A percentile compares a stretch with the other conserved stretches of the same genome.
These are phyloP conservation scores for Candida loeiensis DNA, from an alignment of 805 yeast species.

Conservation along the genomic window DNA sequence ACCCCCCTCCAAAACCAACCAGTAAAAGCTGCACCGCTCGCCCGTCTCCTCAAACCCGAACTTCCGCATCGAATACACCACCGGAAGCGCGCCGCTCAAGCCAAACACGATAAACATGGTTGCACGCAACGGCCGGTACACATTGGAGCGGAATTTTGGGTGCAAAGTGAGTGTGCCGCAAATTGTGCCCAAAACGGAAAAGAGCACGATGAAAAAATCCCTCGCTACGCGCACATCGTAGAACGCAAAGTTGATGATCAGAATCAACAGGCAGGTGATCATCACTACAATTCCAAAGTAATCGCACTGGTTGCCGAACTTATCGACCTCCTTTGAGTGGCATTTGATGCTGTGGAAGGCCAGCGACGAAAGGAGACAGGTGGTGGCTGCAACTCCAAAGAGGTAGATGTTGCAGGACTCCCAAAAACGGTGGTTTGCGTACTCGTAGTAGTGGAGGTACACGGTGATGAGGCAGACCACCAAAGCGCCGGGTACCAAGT, in stretches of 20 bases:
- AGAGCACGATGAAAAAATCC: constrained; percentile 41
- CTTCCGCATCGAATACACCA: constrained; percentile 43
- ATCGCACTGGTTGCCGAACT: constrained; percentile 65
- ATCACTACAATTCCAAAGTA: constrained; percentile 71
- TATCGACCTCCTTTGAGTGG: constrained; percentile 55
- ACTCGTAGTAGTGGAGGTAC: constrained; percentile 28
- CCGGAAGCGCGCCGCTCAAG: constrained; percentile 69
- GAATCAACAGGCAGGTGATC: constrained; percentile 59
- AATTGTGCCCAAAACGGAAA: constrained; percentile 51
- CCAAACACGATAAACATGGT: constrained; percentile 78
- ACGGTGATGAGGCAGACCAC: constrained; percentile 22
- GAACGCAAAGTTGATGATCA: constrained; percentile 38
- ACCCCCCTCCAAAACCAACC: constrained; percentile 67
- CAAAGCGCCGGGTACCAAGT: constrained; percentile 46
- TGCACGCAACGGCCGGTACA: constrained; percentile 76
- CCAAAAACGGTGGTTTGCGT: constrained; percentile 26
- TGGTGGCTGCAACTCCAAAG: constrained; percentile 55
- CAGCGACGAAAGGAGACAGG: constrained; percentile 62
- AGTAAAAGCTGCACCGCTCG: constrained; percentile 51
- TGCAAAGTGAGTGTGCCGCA: constrained; percentile 65
- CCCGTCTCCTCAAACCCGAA: constrained; percentile 51
- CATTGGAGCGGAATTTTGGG: constrained; percentile 62
- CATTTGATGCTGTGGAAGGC: constrained; percentile 64
- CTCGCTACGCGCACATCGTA: constrained; percentile 41
- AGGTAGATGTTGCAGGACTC: constrained; percentile 49